Conservation (phyloP, 257 asterid genomes). For the Schizonepeta tenuifolia region DNA sequence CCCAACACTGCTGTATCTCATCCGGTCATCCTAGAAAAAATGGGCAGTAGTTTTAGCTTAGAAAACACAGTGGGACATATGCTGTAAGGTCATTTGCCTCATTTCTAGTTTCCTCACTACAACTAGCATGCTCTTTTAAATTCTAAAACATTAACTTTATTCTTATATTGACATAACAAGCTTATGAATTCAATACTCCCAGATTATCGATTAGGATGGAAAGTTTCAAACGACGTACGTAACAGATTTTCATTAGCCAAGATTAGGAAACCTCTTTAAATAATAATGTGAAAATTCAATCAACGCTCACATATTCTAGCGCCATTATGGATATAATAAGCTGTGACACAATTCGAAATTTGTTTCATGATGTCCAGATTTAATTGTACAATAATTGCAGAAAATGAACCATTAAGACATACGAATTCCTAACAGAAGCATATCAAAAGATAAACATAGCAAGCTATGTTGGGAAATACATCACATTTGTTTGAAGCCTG, state of each 20-base stretch:
- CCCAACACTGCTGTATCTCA: not conserved
- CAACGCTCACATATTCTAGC: not conserved
- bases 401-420: too few relatives aligned
- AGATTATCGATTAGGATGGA: not conserved
- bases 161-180: not conserved
- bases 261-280: not conserved
- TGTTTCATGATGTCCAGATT: too few relatives aligned
- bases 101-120: not conserved
- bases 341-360: too few relatives aligned
- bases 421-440: too few relatives aligned
- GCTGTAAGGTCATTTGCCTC: not conserved
- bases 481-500: slow-evolving; percentile 7
- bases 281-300: not conserved
- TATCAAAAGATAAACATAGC: not conserved
- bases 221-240: not conserved
- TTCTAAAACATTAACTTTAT: not conserved
- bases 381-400: too few relatives aligned
- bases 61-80: too few relatives aligned
- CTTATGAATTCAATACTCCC: not conserved
- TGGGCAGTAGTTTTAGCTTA: not conserved
- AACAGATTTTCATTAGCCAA: not conserved
- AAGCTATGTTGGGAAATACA: not conserved
- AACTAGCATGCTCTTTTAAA: not conserved
- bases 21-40: too few relatives aligned
- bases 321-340: too few relatives aligned